Evolutionary conservation across 345 rosid genomes (phyloP), one percentile per base, ranked within the genome.

Genomic region (Linum trigynum): DNA sequence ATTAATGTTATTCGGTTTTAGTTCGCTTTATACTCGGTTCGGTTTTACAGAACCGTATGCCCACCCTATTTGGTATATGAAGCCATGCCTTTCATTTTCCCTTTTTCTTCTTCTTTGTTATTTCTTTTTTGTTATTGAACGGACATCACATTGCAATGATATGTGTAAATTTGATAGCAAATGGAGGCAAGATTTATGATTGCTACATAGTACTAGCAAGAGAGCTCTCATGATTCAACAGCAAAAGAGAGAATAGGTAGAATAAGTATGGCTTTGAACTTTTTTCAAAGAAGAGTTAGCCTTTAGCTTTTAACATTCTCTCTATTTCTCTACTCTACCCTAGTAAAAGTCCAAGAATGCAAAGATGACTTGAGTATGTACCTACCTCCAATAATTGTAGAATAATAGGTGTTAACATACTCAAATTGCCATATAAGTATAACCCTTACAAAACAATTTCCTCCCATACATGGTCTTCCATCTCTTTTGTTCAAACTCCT

Each of bases 261-360:
- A 65, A 67, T 64, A 64, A 38, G 53, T 7, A 5, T 23, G 32
- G 32, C 8, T 57, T 53, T 17, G n/a, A 50, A 66, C 51, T 68
- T 71, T 77, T 77, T 77, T 72, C 67, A 72, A 66, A 76, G 77
- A 82, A 85, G 87, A 89, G 96, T 87, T 82, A 81, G 86, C 96
- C 75, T 83, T 79, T 23, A 23, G 32, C 32, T 23, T 23, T 23
- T 23, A 23, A 23, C 32, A 23, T 23, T 23, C 32, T 23, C 32
- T 23, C 32, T 23, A 23, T 23, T 23, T 23, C 32, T 23, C 32
- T 23, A 23, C 32, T 23, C 32, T 23, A 23, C 32, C 1, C 32
- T 23, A 23, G 32, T 23, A 78, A 70, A 76, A 74, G 65, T 64
- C 69, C 75, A 78, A 76, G 70, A 67, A 66, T 56, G 36, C 32